Evolutionary conservation across 2,329 filamentous ascomycete species (phyloP).

Genomic region (Colletotrichum sojae): DNA sequence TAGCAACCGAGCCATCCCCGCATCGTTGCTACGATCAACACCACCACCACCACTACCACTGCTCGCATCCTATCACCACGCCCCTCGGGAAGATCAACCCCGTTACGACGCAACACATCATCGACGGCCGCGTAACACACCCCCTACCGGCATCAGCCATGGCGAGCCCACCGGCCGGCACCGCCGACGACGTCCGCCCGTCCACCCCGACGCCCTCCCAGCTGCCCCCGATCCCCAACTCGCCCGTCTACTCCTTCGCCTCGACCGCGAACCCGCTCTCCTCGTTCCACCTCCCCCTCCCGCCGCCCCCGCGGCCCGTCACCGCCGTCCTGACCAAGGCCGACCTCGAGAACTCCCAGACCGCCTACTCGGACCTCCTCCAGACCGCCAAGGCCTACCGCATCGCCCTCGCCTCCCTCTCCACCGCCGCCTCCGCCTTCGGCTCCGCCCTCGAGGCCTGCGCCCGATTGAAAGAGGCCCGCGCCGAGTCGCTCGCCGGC

Average conservation of each 20-base stretch:
- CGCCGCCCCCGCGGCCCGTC: constrained; percentile 70
- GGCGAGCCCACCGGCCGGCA: constrained; percentile 47
- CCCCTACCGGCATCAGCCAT: constrained; percentile 42
- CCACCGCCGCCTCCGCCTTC: constrained; percentile 73
- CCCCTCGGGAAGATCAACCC: neutral
- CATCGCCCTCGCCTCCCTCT: constrained; percentile 72
- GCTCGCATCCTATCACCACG: neutral
- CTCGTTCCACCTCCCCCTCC: constrained; percentile 70
- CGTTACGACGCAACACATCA: neutral
- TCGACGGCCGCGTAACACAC: neutral
- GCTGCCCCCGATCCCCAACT: constrained; percentile 72
- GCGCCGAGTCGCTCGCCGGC: constrained; percentile 66
- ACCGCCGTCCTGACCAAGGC: constrained; percentile 73
- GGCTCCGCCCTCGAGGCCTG: constrained; percentile 76
- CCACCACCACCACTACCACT: neutral
- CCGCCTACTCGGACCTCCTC: constrained; percentile 74
- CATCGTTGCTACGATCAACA: constrained; percentile 25
- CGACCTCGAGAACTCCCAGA: constrained; percentile 74
- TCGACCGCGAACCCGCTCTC: constrained; percentile 74
- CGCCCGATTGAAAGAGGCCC: constrained; percentile 77
- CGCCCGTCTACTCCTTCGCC: constrained; percentile 74
- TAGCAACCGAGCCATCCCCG: constrained; percentile 20
- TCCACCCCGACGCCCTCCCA: constrained; percentile 65
- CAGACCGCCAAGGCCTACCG: constrained; percentile 75
- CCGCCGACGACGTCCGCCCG: constrained; percentile 54